These are phyloP conservation scores for Scutellaria baicalensis DNA, from an alignment of 257 asterid genomes.

Conservation along the genomic window DNA sequence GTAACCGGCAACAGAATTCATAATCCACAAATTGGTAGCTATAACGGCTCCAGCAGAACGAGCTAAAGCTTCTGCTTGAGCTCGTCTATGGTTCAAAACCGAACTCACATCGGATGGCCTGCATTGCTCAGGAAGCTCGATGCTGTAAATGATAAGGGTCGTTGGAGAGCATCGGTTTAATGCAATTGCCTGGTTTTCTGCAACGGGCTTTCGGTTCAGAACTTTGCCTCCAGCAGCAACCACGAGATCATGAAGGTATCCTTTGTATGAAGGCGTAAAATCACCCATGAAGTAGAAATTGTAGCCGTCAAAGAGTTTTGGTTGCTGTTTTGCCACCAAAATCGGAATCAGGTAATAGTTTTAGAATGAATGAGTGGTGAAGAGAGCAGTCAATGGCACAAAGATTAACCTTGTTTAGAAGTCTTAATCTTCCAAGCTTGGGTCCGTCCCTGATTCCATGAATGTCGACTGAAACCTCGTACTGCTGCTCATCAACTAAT, in stretches of 20 bases:
- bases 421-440: conserved; percentile 71
- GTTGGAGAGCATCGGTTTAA: conserved; percentile 15
- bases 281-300: conserved; percentile 65
- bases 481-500: conserved; percentile 55
- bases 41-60: conserved; percentile 49
- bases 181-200: conserved; percentile 22
- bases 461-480: conserved; percentile 69
- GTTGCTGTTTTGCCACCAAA: conserved; percentile 47
- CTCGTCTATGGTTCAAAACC: conserved; percentile 29
- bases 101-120: conserved; percentile 21
- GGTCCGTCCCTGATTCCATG: conserved; percentile 83
- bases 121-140: conserved; percentile 49
- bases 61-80: conserved; percentile 57
- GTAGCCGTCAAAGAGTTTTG: conserved; percentile 67
- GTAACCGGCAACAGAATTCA: conserved; percentile 72
- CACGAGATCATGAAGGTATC: conserved; percentile 74
- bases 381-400: not conserved
- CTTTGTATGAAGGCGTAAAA: conserved; percentile 59
- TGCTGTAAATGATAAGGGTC: conserved; percentile 50
- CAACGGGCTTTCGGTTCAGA: conserved; percentile 68
- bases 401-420: conserved; percentile 48
- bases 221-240: conserved; percentile 81
- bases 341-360: not conserved
- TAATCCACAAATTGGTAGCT: conserved; percentile 69
- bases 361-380: not conserved